A percentile compares a stretch with the other conserved stretches of the same genome.
phyloP scores from a whole-genome alignment of 345 rosid species.

The Heritiera littoralis region DNA sequence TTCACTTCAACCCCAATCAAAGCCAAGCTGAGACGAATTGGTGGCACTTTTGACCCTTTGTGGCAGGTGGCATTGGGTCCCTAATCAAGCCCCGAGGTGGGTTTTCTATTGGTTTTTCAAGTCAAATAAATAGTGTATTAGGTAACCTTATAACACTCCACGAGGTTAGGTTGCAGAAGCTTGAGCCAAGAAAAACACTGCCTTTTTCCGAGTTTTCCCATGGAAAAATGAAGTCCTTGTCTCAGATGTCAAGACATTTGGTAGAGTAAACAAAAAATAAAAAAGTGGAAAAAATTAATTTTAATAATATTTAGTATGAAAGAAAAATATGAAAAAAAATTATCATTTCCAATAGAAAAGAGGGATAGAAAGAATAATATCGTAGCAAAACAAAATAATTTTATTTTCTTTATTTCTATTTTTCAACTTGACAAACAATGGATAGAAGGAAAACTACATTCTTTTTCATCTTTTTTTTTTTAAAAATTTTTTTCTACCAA shows the following conservation, averaged over 20 bases:
- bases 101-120: not conserved
- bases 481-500: too few species aligned
- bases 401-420: too few species aligned
- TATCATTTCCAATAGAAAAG: too few species aligned
- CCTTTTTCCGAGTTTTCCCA: not conserved
- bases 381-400: too few species aligned
- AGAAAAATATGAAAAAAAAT: too few species aligned
- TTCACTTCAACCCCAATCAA: not conserved
- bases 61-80: not conserved
- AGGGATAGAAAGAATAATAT: too few species aligned
- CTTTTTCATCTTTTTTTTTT: too few species aligned
- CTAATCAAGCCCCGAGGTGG: conserved; percentile 7
- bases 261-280: too few species aligned
- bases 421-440: too few species aligned
- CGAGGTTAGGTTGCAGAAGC: conserved; percentile 17
- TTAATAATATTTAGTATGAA: too few species aligned
- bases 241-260: not conserved
- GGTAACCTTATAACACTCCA: conserved; percentile 29
- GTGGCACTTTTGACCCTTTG: not conserved
- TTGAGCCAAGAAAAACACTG: not conserved
- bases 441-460: too few species aligned
- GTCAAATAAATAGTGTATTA: conserved; percentile 26
- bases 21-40: not conserved
- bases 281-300: too few species aligned
- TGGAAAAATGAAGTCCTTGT: not conserved